A percentile compares a stretch with the other conserved stretches of the same genome.
Evolutionary conservation across 2,329 filamentous ascomycete species (phyloP).

Genomic region (Talaromyces pinophilus): DNA sequence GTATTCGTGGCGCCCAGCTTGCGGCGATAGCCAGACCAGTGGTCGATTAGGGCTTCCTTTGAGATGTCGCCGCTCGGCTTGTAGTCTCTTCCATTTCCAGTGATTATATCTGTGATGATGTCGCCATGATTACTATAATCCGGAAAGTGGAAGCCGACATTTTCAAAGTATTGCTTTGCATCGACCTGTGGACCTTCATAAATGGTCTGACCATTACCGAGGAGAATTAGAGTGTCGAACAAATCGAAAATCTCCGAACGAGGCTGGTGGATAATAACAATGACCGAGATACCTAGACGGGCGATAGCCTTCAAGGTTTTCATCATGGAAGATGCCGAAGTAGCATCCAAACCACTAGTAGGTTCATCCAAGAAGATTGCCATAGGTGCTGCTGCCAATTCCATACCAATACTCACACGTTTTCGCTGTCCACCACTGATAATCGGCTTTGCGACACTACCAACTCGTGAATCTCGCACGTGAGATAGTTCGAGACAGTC

Average conservation of each 20-base stretch:
- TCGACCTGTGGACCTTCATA: constrained; percentile 51
- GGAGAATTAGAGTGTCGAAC: constrained; percentile 58
- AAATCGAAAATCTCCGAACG: constrained; percentile 60
- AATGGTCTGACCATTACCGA: constrained; percentile 57
- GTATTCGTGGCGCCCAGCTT: background rate
- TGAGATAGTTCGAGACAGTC: constrained; percentile 15
- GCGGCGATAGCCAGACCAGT: constrained; percentile 9
- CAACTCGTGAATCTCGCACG: constrained; percentile 42
- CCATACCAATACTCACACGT: constrained; percentile 60
- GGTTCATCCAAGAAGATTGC: constrained; percentile 58
- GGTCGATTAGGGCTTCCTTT: constrained; percentile 10
- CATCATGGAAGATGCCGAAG: constrained; percentile 59
- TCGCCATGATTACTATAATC: constrained; percentile 57
- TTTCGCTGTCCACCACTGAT: constrained; percentile 62
- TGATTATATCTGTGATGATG: constrained; percentile 63
- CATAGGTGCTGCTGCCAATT: constrained; percentile 59
- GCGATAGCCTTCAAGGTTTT: constrained; percentile 56
- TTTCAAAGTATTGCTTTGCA: constrained; percentile 55
- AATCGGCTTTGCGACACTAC: constrained; percentile 53
- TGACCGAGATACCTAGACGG: constrained; percentile 58
- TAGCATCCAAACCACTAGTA: constrained; percentile 58
- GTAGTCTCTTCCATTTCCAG: constrained; percentile 23
- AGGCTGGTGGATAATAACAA: constrained; percentile 63
- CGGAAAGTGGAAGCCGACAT: constrained; percentile 54
- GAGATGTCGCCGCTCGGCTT: constrained; percentile 16